Conservation (phyloP, 2,329 filamentous ascomycete species). For the Pleurostoma richardsiae region DNA sequence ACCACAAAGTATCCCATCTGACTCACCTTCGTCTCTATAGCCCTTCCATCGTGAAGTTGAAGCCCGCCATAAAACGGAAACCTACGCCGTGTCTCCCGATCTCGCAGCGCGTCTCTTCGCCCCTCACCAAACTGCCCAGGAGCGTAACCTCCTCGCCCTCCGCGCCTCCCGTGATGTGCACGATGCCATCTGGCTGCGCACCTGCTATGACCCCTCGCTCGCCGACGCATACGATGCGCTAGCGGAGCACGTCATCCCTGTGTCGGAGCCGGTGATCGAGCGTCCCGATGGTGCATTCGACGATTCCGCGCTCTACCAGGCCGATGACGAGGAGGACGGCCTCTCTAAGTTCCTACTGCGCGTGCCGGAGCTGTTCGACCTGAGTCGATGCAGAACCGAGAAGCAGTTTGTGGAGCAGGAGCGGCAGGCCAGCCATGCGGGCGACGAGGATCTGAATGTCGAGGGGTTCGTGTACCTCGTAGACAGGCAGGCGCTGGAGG, state of each 20-base stretch:
- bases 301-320: not conserved
- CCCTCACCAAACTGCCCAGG: no score
- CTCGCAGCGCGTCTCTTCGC: no score
- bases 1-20: no score
- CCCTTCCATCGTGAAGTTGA: no score
- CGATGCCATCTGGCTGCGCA: not conserved
- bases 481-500: not conserved
- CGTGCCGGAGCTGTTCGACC: not conserved
- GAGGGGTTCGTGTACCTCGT: not conserved
- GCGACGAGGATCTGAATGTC: not conserved
- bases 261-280: not conserved
- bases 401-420: not conserved
- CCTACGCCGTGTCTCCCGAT: no score
- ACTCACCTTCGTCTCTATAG: no score
- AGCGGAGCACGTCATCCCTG: not conserved
- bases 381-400: not conserved
- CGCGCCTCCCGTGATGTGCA: not conserved
- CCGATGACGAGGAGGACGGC: not conserved
- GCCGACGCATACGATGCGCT: not conserved
- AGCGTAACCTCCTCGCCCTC: no score
- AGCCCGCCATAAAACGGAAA: no score
- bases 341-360: not conserved
- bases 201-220: not conserved
- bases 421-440: not conserved
- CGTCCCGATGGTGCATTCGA: not conserved